phyloP scores from a whole-genome alignment of 345 rosid species.

The Brassica carinata region DNA sequence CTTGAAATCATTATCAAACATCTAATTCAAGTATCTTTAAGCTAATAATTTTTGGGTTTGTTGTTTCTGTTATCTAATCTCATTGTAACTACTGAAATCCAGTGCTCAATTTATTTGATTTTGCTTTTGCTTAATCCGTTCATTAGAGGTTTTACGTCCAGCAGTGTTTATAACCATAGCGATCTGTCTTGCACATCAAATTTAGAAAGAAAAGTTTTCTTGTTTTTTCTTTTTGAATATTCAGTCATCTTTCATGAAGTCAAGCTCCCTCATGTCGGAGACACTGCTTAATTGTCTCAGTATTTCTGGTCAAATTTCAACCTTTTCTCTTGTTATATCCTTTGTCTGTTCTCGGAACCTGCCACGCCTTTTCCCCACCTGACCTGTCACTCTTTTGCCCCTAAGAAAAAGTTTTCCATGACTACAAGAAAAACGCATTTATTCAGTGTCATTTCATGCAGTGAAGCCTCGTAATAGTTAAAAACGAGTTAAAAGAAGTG shows the following conservation, averaged over 20 bases:
- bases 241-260: constrained; percentile 13
- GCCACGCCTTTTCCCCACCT: background rate
- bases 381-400: background rate
- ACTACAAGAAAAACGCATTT: constrained; percentile 5
- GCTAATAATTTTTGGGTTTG: constrained; percentile 1
- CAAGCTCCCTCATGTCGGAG: constrained; percentile 15
- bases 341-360: no score
- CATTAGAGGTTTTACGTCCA: constrained; percentile 1
- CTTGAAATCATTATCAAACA: constrained; percentile 16
- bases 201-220: background rate
- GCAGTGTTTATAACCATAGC: constrained; percentile 9
- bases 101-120: constrained; percentile 4
- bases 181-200: constrained; percentile 22
- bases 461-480: background rate
- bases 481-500: constrained; percentile 18
- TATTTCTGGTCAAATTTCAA: constrained; percentile 14
- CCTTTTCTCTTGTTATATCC: no score
- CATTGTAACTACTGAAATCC: constrained; percentile 14
- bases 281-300: constrained; percentile 15
- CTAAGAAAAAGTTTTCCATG: constrained; percentile 4
- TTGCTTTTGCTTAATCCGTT: constrained; percentile 6
- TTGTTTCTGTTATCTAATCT: constrained; percentile 10
- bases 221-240: background rate
- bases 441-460: constrained; percentile 14
- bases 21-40: constrained; percentile 6